phyloP scores from a whole-genome alignment of 192 early-diverging fungal genomes.

The Backusella parvicylindrica region DNA sequence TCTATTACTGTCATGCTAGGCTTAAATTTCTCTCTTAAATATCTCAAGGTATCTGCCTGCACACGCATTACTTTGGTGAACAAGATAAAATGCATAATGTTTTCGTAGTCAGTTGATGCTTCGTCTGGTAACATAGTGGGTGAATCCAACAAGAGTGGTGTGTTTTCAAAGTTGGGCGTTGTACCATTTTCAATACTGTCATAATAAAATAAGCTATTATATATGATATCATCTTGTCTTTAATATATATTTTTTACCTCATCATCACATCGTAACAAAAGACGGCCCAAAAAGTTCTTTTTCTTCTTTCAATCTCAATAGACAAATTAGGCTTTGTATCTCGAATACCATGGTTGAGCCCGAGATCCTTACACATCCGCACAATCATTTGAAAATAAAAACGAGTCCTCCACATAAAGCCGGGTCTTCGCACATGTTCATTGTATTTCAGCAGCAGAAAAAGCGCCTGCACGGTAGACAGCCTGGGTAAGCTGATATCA shows the following conservation, averaged over 20 bases:
- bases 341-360: neutral
- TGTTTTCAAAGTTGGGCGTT: neutral
- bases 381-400: slow-evolving; percentile 34
- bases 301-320: slow-evolving; percentile 9
- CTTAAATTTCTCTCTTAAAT: neutral
- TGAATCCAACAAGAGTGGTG: neutral
- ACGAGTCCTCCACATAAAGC: slow-evolving; percentile 48
- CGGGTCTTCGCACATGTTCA: slow-evolving; percentile 38
- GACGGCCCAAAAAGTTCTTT: slow-evolving; percentile 10
- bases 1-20: neutral
- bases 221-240: too few relatives aligned
- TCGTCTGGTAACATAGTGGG: neutral
- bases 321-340: neutral
- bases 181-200: slow-evolving; percentile 12
- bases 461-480: slow-evolving; percentile 43
- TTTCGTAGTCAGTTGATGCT: neutral
- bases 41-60: neutral
- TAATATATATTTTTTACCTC: slow-evolving; percentile 6
- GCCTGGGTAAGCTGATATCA: slow-evolving; percentile 39
- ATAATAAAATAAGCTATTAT: too few relatives aligned
- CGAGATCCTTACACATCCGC: slow-evolving; percentile 9
- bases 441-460: slow-evolving; percentile 51
- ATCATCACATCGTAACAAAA: slow-evolving; percentile 22
- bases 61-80: neutral
- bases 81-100: slow-evolving; percentile 7